Percentiles rank a stretch among this genome's conserved stretches.
These are phyloP conservation scores for Vanilla planifolia DNA, from an alignment of 106 monocot genomes.

Conservation along the genomic window DNA sequence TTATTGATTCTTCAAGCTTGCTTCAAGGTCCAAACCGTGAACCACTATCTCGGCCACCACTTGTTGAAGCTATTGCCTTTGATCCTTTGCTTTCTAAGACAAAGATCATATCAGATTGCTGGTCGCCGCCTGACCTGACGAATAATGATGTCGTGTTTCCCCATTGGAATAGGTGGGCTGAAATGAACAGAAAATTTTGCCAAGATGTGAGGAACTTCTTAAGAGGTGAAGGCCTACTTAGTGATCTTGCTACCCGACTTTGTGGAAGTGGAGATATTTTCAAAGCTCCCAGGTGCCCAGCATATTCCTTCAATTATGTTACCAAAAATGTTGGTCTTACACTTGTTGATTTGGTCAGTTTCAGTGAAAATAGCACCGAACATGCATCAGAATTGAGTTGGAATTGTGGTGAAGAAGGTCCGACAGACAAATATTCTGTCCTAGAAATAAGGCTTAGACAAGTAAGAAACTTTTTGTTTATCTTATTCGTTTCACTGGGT, in stretches of 20 bases:
- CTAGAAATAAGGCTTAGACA: constrained; percentile 64
- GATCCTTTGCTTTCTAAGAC: constrained; percentile 73
- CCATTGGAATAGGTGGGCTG: constrained; percentile 91
- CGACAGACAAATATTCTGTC: constrained; percentile 36
- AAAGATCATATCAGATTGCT: constrained; percentile 74
- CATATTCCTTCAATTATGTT: constrained; percentile 76
- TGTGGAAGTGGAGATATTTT: constrained; percentile 92
- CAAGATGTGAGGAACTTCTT: constrained; percentile 68
- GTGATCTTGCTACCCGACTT: constrained; percentile 74
- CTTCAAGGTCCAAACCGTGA: constrained; percentile 26
- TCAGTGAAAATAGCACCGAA: constrained; percentile 28
- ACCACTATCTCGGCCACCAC: constrained; percentile 45
- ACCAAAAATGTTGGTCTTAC: constrained; percentile 71
- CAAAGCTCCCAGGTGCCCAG: constrained; percentile 57
- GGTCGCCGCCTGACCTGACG: constrained; percentile 60
- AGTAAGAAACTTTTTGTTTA: constrained; percentile 75
- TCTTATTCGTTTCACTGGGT: constrained; percentile 81
- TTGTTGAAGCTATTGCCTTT: constrained; percentile 78
- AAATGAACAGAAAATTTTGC: constrained; percentile 70
- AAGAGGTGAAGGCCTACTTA: constrained; percentile 63
- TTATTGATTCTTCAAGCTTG: constrained; percentile 58
- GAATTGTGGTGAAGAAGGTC: constrained; percentile 92
- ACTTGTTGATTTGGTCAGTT: constrained; percentile 87
- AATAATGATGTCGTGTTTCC: constrained; percentile 53
- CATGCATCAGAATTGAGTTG: constrained; percentile 69